Percentiles rank a stretch among this genome's conserved stretches.
phyloP scores from a whole-genome alignment of 2,329 filamentous ascomycete genomes.

The Arthroderma uncinatum region DNA sequence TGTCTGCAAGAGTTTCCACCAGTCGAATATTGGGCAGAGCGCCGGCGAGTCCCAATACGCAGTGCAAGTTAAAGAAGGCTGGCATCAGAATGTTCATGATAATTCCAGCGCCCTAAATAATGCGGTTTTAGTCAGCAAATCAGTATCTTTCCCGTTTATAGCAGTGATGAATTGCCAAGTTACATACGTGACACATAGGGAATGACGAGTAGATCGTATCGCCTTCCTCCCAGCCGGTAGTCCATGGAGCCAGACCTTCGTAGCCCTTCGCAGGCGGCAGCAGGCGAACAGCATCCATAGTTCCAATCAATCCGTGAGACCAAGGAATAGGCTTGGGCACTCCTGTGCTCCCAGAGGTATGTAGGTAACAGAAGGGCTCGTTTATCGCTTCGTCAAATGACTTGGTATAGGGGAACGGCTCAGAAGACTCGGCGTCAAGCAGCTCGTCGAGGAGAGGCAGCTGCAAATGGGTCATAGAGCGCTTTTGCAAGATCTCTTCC shows the following conservation, averaged over 20 bases:
- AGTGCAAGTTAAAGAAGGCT: not conserved
- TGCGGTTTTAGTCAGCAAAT: not conserved
- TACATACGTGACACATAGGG: slow-evolving; percentile 4
- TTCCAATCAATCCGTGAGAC: slow-evolving; percentile 1
- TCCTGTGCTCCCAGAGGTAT: slow-evolving; percentile 1
- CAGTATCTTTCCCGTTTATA: not conserved
- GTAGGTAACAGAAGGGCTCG: slow-evolving; percentile 1
- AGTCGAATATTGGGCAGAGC: not conserved
- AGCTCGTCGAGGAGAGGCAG: not conserved
- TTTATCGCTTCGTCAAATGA: not conserved
- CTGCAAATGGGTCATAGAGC: not conserved
- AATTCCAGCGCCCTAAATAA: slow-evolving; percentile 4
- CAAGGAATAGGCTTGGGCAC: slow-evolving; percentile 5
- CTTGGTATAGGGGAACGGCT: not conserved
- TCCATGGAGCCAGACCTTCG: not conserved
- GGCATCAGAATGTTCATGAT: slow-evolving; percentile 5
- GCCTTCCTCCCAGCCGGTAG: not conserved
- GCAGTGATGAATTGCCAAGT: not conserved
- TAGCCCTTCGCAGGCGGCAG: not conserved
- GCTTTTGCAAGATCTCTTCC: not conserved
- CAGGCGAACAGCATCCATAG: slow-evolving; percentile 1
- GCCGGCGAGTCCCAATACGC: not conserved
- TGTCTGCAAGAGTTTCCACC: not conserved
- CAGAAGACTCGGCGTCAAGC: not conserved
- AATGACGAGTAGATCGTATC: slow-evolving; percentile 5